phyloP scores from a whole-genome alignment of 768 basidiomycete genomes.

The Cystobasidium ongulense region DNA sequence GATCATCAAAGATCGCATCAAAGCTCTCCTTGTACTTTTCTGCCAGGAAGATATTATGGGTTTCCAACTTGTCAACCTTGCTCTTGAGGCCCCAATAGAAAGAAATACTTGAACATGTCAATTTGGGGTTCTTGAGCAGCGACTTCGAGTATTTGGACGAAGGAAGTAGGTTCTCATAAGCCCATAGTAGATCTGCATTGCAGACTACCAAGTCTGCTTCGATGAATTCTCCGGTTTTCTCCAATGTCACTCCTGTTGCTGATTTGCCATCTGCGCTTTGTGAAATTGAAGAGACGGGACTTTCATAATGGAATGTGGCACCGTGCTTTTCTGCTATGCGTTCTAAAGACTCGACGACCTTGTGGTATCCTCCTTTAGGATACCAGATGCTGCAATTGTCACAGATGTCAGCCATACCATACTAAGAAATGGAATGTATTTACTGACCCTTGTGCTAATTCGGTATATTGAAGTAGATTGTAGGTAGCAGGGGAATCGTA shows the following conservation, averaged over 20 bases:
- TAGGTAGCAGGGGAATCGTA: conserved; percentile 50
- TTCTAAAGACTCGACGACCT: conserved; percentile 45
- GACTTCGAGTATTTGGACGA: conserved; percentile 35
- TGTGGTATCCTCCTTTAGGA: conserved; percentile 42
- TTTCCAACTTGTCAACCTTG: conserved; percentile 43
- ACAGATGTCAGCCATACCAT: neutral
- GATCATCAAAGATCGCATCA: conserved; percentile 48
- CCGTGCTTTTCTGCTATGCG: conserved; percentile 44
- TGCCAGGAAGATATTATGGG: conserved; percentile 50
- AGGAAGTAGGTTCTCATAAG: conserved; percentile 47
- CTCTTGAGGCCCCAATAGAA: conserved; percentile 50
- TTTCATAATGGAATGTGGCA: conserved; percentile 45
- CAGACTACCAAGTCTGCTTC: conserved; percentile 47
- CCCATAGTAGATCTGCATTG: conserved; percentile 49
- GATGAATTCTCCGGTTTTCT: conserved; percentile 40
- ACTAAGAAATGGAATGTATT: neutral
- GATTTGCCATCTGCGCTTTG: conserved; percentile 35
- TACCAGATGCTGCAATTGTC: conserved; percentile 45
- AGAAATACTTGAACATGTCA: conserved; percentile 47
- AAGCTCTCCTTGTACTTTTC: conserved; percentile 49
- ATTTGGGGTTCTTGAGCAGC: conserved; percentile 34
- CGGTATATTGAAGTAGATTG: conserved; percentile 48
- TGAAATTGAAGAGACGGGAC: conserved; percentile 45
- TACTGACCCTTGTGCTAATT: conserved; percentile 42
- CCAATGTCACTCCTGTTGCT: conserved; percentile 46